Evolutionary conservation across 2,329 filamentous ascomycete genomes (phyloP).

Genomic region (Thielaviopsis populi): DNA sequence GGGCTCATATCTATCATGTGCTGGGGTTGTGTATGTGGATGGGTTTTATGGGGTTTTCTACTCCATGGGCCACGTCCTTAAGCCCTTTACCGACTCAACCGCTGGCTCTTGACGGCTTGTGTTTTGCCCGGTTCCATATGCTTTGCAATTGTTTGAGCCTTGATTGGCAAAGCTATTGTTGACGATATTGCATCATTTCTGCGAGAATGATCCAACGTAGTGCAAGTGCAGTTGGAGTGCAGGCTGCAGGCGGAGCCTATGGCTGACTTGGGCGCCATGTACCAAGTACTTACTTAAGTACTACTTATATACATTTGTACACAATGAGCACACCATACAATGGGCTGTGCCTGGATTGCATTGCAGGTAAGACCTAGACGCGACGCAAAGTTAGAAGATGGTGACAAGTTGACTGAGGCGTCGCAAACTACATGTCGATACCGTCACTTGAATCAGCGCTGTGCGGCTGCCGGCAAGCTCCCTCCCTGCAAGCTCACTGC

Average conservation of each 20-base stretch:
- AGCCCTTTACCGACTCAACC: not conserved
- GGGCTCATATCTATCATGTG: constrained; percentile 9
- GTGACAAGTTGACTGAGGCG: too few relatives aligned
- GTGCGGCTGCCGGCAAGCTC: too few relatives aligned
- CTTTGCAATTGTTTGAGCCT: not conserved
- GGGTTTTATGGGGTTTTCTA: not conserved
- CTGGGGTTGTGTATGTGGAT: too few relatives aligned
- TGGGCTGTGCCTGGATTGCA: not conserved
- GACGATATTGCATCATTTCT: constrained; percentile 1
- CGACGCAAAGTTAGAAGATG: too few relatives aligned
- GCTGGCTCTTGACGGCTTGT: not conserved
- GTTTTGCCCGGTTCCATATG: not conserved
- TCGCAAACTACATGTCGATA: too few relatives aligned
- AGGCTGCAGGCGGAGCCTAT: not conserved
- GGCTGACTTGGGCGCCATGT: not conserved
- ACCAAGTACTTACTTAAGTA: too few relatives aligned
- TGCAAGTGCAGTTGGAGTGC: not conserved
- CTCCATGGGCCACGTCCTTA: not conserved
- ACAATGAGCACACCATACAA: not conserved
- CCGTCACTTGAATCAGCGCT: too few relatives aligned
- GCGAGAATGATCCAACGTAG: not conserved
- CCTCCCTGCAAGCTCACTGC: too few relatives aligned
- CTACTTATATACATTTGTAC: too few relatives aligned
- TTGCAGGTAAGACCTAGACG: too few relatives aligned
- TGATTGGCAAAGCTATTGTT: not conserved